These are phyloP conservation scores for Cyclostephanos tholiformis DNA, from an alignment of 108 stramenopile genomes.

Conservation along the genomic window DNA sequence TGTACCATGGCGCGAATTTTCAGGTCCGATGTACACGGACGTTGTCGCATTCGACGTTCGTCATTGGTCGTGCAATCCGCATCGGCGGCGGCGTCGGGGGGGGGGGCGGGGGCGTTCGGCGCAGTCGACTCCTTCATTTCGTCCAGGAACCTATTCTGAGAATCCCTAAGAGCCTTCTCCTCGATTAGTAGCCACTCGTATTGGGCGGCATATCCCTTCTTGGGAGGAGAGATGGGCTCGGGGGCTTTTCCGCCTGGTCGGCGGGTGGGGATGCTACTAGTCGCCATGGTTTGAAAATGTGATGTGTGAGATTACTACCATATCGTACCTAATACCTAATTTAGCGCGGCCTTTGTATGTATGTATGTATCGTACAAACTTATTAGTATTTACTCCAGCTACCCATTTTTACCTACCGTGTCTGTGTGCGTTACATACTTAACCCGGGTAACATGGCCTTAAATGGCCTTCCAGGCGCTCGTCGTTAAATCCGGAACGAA, in stretches of 20 bases:
- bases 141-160: constrained; percentile 6
- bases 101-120: not conserved
- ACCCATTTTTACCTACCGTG: too few relatives aligned
- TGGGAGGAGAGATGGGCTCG: constrained; percentile 21
- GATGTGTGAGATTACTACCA: too few relatives aligned
- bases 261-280: not conserved
- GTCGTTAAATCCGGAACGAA: too few relatives aligned
- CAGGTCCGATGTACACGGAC: not conserved
- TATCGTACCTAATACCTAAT: too few relatives aligned
- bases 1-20: constrained; percentile 35
- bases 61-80: not conserved
- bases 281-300: not conserved
- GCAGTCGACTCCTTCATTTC: not conserved
- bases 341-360: too few relatives aligned
- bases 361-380: too few relatives aligned
- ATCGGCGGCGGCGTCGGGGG: not conserved
- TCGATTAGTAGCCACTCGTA: constrained; percentile 35
- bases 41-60: not conserved
- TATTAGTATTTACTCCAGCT: too few relatives aligned
- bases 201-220: constrained; percentile 28
- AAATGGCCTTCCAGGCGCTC: too few relatives aligned
- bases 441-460: too few relatives aligned
- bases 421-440: too few relatives aligned
- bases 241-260: constrained; percentile 1
- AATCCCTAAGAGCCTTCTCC: constrained; percentile 23